These are phyloP conservation scores for Aristolochia contorta DNA, from an alignment of 164 flowering plant species.

Conservation along the genomic window DNA sequence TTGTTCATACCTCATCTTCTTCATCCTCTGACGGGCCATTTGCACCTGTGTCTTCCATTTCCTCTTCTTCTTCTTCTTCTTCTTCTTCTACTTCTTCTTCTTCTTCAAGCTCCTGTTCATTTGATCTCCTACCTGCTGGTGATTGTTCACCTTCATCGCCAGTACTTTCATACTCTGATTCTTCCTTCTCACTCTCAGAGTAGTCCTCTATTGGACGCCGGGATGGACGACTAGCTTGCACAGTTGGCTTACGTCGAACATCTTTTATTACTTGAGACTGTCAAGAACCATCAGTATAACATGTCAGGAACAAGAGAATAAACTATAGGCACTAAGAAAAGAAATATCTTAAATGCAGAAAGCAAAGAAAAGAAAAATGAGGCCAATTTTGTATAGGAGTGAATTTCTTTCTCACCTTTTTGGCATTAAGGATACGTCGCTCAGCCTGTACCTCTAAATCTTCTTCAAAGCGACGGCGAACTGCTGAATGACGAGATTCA, in stretches of 20 bases:
- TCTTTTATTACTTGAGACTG: constrained; percentile 49
- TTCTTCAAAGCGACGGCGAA: constrained; percentile 67
- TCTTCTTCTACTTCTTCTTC: constrained; percentile 25
- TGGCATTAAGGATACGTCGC: constrained; percentile 84
- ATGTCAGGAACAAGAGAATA: not conserved
- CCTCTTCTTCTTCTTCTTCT: no score
- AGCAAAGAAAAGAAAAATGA: no score
- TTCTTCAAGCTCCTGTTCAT: constrained; percentile 47
- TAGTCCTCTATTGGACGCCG: constrained; percentile 48
- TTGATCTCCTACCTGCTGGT: constrained; percentile 39
- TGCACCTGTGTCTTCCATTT: constrained; percentile 21
- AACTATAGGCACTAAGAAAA: not conserved
- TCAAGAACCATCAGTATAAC: not conserved
- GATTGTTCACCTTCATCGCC: constrained; percentile 69
- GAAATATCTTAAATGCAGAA: no score
- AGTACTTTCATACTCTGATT: constrained; percentile 91
- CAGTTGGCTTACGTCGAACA: constrained; percentile 47
- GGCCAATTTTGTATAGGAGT: no score
- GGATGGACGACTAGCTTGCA: constrained; percentile 40
- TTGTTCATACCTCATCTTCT: constrained; percentile 43
- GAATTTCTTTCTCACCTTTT: constrained; percentile 39
- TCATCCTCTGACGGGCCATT: constrained; percentile 47
- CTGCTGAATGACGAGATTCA: constrained; percentile 50
- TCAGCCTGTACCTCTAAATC: constrained; percentile 88
- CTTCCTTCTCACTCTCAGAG: constrained; percentile 88